Conservation (phyloP, 805 yeast species). For the Clavispora santaluciae region DNA sequence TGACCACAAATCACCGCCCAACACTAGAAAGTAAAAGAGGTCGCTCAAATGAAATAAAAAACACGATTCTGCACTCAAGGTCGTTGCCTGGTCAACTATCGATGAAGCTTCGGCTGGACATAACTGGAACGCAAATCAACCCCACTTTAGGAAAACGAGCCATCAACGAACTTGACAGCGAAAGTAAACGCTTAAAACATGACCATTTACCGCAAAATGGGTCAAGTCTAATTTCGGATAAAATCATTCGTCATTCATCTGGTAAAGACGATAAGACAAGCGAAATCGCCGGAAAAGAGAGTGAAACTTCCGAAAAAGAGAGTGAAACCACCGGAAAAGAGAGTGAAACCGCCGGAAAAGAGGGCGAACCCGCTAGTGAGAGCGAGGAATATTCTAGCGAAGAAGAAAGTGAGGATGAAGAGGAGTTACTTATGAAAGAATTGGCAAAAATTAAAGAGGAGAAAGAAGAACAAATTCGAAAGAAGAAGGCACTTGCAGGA, state of each 20-base stretch:
- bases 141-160: constrained; percentile 15
- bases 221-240: too few relatives aligned
- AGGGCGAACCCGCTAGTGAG: neutral
- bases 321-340: neutral
- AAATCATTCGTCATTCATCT: neutral
- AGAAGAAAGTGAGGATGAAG: constrained; percentile 6
- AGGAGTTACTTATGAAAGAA: constrained; percentile 19
- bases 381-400: neutral
- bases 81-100: constrained; percentile 27
- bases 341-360: neutral
- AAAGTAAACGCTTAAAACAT: constrained; percentile 4
- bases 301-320: neutral
- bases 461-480: constrained; percentile 6
- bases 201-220: neutral
- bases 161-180: constrained; percentile 21
- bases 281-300: neutral
- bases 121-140: constrained; percentile 12
- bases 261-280: neutral
- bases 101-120: constrained; percentile 30
- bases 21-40: constrained; percentile 40
- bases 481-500: neutral
- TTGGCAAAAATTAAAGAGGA: constrained; percentile 14
- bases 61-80: constrained; percentile 34
- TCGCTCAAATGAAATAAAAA: constrained; percentile 23
- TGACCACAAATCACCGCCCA: constrained; percentile 43